Conservation (phyloP, 768 basidiomycete species). For the Chalciporus chontae region DNA sequence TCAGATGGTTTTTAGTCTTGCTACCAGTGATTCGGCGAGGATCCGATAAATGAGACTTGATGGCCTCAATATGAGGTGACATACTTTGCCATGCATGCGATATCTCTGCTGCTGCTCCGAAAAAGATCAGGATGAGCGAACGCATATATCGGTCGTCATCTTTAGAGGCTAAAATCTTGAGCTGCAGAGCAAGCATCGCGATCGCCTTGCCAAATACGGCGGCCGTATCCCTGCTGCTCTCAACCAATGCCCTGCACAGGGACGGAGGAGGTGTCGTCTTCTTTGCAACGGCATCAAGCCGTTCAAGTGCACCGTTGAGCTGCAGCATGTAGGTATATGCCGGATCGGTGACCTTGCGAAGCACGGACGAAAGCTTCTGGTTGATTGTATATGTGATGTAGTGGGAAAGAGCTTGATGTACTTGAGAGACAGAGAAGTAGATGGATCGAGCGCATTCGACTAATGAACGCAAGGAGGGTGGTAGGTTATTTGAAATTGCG, state of each 20-base stretch:
- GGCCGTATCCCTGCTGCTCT: conserved; percentile 81
- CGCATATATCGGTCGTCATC: conserved; percentile 88
- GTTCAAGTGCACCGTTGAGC: conserved; percentile 85
- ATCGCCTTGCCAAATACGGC: conserved; percentile 86
- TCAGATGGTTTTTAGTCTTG: conserved; percentile 27
- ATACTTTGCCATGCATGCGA: conserved; percentile 81
- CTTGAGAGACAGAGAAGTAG: conserved; percentile 87
- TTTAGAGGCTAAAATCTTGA: conserved; percentile 66
- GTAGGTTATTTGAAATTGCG: conserved; percentile 60
- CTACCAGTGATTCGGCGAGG: conserved; percentile 33
- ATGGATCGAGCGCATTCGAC: conserved; percentile 91
- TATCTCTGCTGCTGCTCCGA: conserved; percentile 87
- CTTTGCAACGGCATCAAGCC: conserved; percentile 81
- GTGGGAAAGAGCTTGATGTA: conserved; percentile 85
- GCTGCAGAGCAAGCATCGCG: conserved; percentile 73
- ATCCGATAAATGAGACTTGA: conserved; percentile 61
- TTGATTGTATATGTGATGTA: conserved; percentile 81
- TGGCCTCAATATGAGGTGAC: conserved; percentile 63
- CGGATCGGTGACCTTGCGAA: conserved; percentile 83
- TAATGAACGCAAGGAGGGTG: conserved; percentile 62
- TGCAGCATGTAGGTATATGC: conserved; percentile 77
- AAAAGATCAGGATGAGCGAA: conserved; percentile 81
- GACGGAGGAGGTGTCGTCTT: conserved; percentile 63
- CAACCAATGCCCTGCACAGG: conserved; percentile 74
- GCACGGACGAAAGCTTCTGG: conserved; percentile 74